Conservation (phyloP, 345 rosid species). For the Pistacia atlantica region DNA sequence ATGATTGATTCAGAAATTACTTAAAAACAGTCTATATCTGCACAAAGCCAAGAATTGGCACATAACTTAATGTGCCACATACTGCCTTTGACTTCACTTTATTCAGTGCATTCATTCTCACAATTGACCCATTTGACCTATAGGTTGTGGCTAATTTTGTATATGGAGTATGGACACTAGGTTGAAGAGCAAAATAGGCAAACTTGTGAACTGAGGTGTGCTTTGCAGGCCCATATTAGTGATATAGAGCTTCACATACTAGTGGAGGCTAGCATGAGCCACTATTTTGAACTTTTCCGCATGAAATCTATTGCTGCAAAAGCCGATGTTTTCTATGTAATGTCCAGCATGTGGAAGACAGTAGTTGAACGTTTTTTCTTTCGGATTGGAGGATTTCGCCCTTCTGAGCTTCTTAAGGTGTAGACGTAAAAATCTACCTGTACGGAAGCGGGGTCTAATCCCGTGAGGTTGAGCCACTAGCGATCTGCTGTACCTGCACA, state of each 20-base stretch:
- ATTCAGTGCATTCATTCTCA: not conserved
- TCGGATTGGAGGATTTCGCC: constrained; percentile 96
- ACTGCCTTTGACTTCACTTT: too few relatives aligned
- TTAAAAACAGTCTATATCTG: not conserved
- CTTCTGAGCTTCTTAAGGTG: constrained; percentile 96
- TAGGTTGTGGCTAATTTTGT: not conserved
- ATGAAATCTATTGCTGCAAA: constrained; percentile 80
- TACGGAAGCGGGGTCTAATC: too few relatives aligned
- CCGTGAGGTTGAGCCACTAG: too few relatives aligned
- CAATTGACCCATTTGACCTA: not conserved
- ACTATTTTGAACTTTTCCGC: constrained; percentile 77
- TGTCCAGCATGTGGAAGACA: constrained; percentile 88
- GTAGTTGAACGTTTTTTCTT: constrained; percentile 82
- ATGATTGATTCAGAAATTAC: not conserved
- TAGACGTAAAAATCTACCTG: too few relatives aligned
- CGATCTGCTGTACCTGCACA: too few relatives aligned
- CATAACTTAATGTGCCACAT: too few relatives aligned
- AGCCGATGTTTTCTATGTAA: constrained; percentile 76
- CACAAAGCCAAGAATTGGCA: not conserved
- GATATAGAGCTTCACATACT: constrained; percentile 63
- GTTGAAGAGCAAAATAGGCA: constrained; percentile 76
- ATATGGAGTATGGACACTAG: constrained; percentile 71
- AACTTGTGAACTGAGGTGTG: constrained; percentile 55
- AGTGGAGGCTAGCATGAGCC: constrained; percentile 68
- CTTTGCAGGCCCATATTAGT: constrained; percentile 56